These are phyloP conservation scores for Plasmopara halstedii DNA, from an alignment of 352 stramenopile genomes.

Conservation along the genomic window DNA sequence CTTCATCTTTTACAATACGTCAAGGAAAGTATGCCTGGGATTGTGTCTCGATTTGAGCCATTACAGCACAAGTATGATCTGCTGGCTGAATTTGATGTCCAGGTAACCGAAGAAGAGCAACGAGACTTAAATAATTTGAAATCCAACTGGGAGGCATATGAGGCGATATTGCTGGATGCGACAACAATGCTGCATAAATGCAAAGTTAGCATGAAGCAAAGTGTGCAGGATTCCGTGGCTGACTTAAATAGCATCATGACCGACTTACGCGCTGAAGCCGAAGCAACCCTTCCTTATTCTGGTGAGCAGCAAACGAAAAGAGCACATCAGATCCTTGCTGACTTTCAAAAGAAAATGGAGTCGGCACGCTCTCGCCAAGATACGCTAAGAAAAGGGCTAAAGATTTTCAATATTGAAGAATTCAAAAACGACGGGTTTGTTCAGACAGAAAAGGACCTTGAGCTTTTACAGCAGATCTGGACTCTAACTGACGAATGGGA, in stretches of 20 bases:
- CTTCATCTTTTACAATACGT: conserved; percentile 86
- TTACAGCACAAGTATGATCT: conserved; percentile 84
- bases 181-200: conserved; percentile 89
- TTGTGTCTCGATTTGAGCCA: conserved; percentile 75
- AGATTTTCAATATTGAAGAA: conserved; percentile 90
- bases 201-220: conserved; percentile 94
- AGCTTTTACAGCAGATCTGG: conserved; percentile 89
- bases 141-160: conserved; percentile 78
- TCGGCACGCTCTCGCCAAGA: conserved; percentile 55
- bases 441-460: conserved; percentile 85
- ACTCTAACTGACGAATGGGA: conserved; percentile 85
- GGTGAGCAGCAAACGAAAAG: conserved; percentile 46
- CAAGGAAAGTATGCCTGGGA: conserved; percentile 64
- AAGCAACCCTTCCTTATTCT: conserved; percentile 68
- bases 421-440: conserved; percentile 79
- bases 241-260: conserved; percentile 84
- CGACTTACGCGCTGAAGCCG: conserved; percentile 65
- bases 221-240: conserved; percentile 86
- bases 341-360: conserved; percentile 89
- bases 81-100: conserved; percentile 83
- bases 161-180: conserved; percentile 74
- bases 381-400: conserved; percentile 83
- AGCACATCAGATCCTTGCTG: conserved; percentile 56
- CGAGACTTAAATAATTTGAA: conserved; percentile 61
- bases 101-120: conserved; percentile 82